Evolutionary conservation across 2,329 filamentous ascomycete genomes (phyloP), one percentile per base, ranked within the genome.

Genomic region (Periconia macrospinosa): DNA sequence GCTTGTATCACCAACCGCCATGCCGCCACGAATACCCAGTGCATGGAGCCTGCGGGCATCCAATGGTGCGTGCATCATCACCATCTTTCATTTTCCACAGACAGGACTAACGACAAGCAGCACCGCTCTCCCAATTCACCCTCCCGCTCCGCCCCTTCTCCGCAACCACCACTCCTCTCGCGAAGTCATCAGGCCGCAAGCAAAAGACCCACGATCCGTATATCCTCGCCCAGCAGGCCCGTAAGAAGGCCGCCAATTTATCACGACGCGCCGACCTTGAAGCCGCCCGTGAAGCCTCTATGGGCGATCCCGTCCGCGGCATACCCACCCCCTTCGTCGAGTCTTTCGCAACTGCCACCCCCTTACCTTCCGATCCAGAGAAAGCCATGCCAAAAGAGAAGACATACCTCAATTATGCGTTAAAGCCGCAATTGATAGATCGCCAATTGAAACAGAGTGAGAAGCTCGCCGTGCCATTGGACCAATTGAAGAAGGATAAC

Each of bases 211-310:
- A 85, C 69, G 91, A 97, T 65, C 92, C 92, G 0, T 97, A 95
- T 71, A 82, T 87, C 55, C 84, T 89, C 75, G 88, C 88, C 2
- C 91, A 95, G 75, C 87, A 90, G 30, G 85, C 89, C 66, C 90
- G 92, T 71, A 87, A 91, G 57, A 96, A 93, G 75, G 86, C 88
- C 11, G 90, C 89, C 61, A 96, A 96, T 70, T 73, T 93, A 44
- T 84, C 88, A 67, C 86, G 91, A 48, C 91, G 88, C 66, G 81
- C 84, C 57, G 85, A 86, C 58, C 82, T 97, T 51, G 75, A 85
- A 55, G 78, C 84, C 59, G 79, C 86, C 69, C 86, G 90, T 54
- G 80, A 84, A 54, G 81, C 81, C 45, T 81, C 81, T 44, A 80
- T 88, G 60, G 93, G 93, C 47, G 85, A 95, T 73, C 90, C 92